Evolutionary conservation across 2,329 filamentous ascomycete genomes (phyloP).

Genomic region (Fusarium pilosicola): DNA sequence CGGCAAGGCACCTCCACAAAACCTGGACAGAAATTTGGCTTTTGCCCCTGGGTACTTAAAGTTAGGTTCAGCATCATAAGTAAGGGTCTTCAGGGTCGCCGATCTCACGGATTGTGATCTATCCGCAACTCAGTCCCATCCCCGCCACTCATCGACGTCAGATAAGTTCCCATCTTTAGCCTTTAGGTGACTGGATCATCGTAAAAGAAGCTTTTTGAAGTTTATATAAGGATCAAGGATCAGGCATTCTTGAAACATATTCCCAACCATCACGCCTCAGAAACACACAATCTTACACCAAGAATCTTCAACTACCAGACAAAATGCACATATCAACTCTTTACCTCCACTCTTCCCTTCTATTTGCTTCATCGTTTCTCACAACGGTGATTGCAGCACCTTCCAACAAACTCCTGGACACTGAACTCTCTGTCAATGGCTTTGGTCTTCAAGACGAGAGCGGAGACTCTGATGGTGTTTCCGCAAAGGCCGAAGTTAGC

Average conservation of each 20-base stretch:
- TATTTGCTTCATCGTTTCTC: constrained; percentile 11
- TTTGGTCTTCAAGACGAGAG: background rate
- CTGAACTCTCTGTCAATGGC: background rate
- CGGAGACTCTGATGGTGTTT: background rate
- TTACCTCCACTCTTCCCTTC: background rate
- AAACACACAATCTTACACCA: background rate
- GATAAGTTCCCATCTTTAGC: background rate
- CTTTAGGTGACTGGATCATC: background rate
- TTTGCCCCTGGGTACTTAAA: constrained; percentile 25
- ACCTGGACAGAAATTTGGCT: background rate
- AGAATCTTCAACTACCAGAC: background rate
- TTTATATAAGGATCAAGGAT: background rate
- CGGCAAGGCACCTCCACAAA: background rate
- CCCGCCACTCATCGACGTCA: constrained; percentile 7
- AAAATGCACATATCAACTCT: constrained; percentile 31
- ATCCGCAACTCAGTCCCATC: constrained; percentile 10
- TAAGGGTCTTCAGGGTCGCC: constrained; percentile 9
- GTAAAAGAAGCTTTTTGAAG: background rate
- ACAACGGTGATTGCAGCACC: constrained; percentile 13
- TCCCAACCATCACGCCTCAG: background rate
- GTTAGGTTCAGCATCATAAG: background rate
- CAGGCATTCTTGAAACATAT: background rate
- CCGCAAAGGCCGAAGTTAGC: background rate
- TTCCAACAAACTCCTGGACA: background rate
- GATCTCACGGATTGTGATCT: constrained; percentile 18